Evolutionary conservation across 208 protist genomes (phyloP).

Genomic region (Acanthamoeba quina): DNA sequence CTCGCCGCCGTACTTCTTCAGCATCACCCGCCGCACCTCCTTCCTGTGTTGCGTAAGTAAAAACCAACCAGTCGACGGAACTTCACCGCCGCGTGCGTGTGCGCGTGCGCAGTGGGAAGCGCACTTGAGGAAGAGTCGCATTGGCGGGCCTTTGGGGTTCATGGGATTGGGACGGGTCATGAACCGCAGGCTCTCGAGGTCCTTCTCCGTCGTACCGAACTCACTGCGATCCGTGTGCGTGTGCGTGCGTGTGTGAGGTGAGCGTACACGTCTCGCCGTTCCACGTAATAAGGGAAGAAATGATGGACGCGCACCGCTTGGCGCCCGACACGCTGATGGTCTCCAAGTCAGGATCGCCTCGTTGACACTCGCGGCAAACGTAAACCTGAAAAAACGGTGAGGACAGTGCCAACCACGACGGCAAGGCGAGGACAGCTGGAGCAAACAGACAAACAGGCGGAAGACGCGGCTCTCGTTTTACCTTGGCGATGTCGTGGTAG

Average conservation of each 20-base stretch:
- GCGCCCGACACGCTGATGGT: conserved; percentile 21
- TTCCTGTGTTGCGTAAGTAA: background rate
- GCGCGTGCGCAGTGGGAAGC: background rate
- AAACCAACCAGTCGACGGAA: no score
- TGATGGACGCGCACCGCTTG: background rate
- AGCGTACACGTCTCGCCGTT: no score
- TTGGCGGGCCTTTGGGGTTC: conserved; percentile 65
- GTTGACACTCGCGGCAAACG: background rate
- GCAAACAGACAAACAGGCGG: no score
- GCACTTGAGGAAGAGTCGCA: conserved; percentile 54
- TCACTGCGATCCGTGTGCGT: background rate
- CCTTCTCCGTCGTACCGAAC: conserved; percentile 54
- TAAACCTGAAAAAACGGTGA: background rate
- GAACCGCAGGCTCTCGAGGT: conserved; percentile 22
- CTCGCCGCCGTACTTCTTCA: conserved; percentile 37
- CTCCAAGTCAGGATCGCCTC: background rate
- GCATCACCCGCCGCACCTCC: conserved; percentile 28
- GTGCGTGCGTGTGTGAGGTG: no score
- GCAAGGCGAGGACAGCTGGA: no score
- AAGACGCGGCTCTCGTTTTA: background rate
- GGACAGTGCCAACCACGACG: no score
- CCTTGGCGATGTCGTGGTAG: conserved; percentile 44
- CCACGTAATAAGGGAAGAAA: background rate
- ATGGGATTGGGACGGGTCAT: conserved; percentile 55
- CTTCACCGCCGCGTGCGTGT: background rate